Evolutionary conservation across 345 rosid genomes (phyloP).

Genomic region (Populus pruinosa): DNA sequence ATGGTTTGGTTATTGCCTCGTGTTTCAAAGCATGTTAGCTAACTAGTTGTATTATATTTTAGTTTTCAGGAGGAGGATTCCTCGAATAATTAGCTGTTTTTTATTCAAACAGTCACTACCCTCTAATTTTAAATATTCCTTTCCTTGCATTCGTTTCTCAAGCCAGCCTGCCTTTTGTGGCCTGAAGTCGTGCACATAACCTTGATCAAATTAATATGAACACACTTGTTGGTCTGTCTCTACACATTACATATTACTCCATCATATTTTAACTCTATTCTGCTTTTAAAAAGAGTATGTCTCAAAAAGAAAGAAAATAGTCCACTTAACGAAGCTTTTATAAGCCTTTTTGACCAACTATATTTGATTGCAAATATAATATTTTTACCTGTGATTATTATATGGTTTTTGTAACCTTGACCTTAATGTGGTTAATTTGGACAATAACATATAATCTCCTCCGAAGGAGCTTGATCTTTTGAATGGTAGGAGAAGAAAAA

Average conservation of each 20-base stretch:
- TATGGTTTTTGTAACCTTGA: neutral
- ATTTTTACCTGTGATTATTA: neutral
- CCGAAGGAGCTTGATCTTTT: slow-evolving; percentile 6
- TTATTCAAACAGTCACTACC: neutral
- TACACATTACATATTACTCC: neutral
- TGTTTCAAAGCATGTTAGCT: slow-evolving; percentile 16
- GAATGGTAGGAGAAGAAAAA: slow-evolving; percentile 21
- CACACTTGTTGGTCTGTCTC: neutral
- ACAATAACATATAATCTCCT: slow-evolving; percentile 4
- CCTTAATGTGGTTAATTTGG: neutral
- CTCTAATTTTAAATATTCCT: neutral
- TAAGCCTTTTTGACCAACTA: slow-evolving; percentile 6
- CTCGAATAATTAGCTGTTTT: neutral
- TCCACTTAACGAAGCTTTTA: neutral
- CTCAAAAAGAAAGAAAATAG: neutral
- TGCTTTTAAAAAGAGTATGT: neutral
- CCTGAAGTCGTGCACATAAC: slow-evolving; percentile 6
- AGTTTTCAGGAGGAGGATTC: neutral
- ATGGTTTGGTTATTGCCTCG: slow-evolving; percentile 30
- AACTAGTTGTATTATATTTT: neutral
- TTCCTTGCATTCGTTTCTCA: neutral
- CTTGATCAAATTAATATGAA: neutral
- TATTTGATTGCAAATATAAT: neutral
- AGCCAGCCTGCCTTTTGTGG: neutral
- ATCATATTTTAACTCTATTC: neutral